Percentiles rank a stretch among this genome's conserved stretches.
Conservation (phyloP, 208 protist genomes). For the Crithidia thermophila region DNA sequence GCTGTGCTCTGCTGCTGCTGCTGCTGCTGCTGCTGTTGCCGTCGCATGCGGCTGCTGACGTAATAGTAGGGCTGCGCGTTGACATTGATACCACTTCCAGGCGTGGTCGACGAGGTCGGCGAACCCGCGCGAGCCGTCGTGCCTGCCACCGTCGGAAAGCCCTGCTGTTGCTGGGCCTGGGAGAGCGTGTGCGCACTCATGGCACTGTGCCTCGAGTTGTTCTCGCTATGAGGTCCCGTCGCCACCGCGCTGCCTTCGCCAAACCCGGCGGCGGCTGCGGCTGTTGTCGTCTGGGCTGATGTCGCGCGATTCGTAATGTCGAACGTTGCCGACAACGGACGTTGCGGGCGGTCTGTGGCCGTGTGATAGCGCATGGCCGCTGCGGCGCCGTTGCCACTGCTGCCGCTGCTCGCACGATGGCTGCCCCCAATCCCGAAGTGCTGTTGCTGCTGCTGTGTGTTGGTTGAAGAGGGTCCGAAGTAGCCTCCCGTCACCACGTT, state of each 20-base stretch:
- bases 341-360: background rate
- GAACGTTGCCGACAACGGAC: slow-evolving; percentile 21
- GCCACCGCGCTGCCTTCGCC: background rate
- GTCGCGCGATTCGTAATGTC: slow-evolving; percentile 32
- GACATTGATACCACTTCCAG: slow-evolving; percentile 55
- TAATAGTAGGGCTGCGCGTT: slow-evolving; percentile 74
- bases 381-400: background rate
- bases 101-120: slow-evolving; percentile 16
- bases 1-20: slow-evolving; percentile 9
- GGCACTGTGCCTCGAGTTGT: background rate
- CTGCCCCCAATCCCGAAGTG: slow-evolving; percentile 1
- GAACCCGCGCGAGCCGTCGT: slow-evolving; percentile 11
- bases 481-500: slow-evolving; percentile 13
- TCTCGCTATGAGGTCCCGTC: background rate
- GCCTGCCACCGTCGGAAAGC: background rate
- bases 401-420: slow-evolving; percentile 5
- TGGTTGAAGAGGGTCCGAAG: slow-evolving; percentile 2
- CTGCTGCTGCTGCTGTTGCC: slow-evolving; percentile 36
- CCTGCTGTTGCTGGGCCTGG: slow-evolving; percentile 18
- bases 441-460: background rate
- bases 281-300: background rate
- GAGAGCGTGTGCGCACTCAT: background rate
- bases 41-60: slow-evolving; percentile 41
- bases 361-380: slow-evolving; percentile 20
- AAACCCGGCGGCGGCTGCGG: background rate